Conservation (phyloP, 805 yeast species). For the Kodamaea restingae region DNA sequence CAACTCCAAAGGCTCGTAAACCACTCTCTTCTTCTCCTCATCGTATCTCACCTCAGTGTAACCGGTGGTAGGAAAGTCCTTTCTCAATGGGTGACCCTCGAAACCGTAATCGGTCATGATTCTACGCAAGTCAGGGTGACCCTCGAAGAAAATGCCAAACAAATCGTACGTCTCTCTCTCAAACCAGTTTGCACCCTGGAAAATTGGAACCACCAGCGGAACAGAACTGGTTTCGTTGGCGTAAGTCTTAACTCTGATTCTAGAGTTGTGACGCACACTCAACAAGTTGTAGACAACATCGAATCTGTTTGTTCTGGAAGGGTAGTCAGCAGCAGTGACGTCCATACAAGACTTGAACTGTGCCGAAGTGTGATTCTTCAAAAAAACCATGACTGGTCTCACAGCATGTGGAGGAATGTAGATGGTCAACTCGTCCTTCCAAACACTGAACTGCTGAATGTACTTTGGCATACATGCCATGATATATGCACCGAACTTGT, state of each 20-base stretch:
- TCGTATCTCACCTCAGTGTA: constrained; percentile 88
- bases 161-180: constrained; percentile 87
- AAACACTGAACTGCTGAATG: constrained; percentile 78
- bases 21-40: constrained; percentile 84
- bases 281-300: constrained; percentile 83
- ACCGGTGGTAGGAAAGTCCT: constrained; percentile 91
- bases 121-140: constrained; percentile 85
- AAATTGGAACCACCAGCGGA: constrained; percentile 70
- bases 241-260: constrained; percentile 85
- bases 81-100: constrained; percentile 87
- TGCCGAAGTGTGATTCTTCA: constrained; percentile 73
- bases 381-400: constrained; percentile 64
- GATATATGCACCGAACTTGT: constrained; percentile 75
- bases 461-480: constrained; percentile 77
- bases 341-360: constrained; percentile 78
- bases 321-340: constrained; percentile 84
- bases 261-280: constrained; percentile 77
- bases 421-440: constrained; percentile 84
- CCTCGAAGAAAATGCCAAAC: constrained; percentile 83
- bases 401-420: constrained; percentile 74
- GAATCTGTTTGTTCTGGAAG: constrained; percentile 76
- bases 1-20: constrained; percentile 85
- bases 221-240: constrained; percentile 81
- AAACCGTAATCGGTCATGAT: constrained; percentile 90
- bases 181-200: constrained; percentile 83